Percentiles rank a stretch among this genome's conserved stretches.
Evolutionary conservation across 1,284 basidiomycete species (phyloP).

Genomic region (Tetrapyrgos nigripes): DNA sequence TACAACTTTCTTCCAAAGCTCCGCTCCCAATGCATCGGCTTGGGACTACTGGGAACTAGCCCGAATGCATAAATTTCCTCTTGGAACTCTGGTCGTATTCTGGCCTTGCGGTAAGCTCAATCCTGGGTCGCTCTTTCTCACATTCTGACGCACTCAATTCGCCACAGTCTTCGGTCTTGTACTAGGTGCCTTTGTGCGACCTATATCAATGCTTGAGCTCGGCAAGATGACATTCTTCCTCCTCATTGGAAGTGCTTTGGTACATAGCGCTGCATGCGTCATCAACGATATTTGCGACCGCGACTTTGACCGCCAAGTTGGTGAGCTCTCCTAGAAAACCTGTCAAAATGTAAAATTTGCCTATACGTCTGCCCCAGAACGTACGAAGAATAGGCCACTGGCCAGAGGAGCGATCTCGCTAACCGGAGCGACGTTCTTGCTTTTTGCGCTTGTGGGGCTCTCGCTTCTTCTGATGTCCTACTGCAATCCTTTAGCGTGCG

Average conservation of each 20-base stretch:
- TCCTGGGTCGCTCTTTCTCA: neutral
- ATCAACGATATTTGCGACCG: constrained; percentile 62
- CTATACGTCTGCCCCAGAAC: neutral
- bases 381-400: constrained; percentile 7
- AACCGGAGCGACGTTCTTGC: neutral
- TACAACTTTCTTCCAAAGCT: too few relatives aligned
- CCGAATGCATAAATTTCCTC: neutral
- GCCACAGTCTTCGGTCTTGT: too few relatives aligned
- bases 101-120: neutral
- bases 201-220: too few relatives aligned
- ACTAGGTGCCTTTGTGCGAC: too few relatives aligned
- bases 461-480: neutral
- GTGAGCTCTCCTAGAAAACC: constrained; percentile 22
- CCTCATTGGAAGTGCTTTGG: constrained; percentile 22
- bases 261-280: constrained; percentile 55
- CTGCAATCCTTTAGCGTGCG: neutral
- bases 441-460: neutral
- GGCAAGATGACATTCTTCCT: neutral
- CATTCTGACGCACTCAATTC: neutral
- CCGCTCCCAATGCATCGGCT: too few relatives aligned
- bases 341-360: neutral
- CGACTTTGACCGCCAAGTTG: constrained; percentile 56
- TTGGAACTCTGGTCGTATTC: neutral
- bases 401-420: constrained; percentile 6
- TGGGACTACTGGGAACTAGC: too few relatives aligned